Percentiles rank a stretch among this genome's conserved stretches.
Evolutionary conservation across 257 asterid species (phyloP).

Genomic region (Fraxinus anomala): DNA sequence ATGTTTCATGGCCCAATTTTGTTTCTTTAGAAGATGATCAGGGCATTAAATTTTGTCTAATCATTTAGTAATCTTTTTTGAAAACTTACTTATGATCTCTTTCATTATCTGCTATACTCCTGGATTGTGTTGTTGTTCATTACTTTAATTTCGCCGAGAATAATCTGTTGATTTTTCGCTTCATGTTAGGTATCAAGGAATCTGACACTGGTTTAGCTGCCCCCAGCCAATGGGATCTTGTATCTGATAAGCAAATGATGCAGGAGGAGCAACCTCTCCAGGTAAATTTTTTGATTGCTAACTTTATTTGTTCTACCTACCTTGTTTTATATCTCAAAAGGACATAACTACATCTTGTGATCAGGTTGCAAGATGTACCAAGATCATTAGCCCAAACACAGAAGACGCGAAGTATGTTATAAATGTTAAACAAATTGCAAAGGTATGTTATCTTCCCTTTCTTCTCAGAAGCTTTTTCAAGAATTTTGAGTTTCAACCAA

Average conservation of each 20-base stretch:
- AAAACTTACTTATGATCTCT: background rate
- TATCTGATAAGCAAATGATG: conserved; percentile 99
- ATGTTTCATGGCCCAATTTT: conserved; percentile 24
- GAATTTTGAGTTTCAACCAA: conserved; percentile 5
- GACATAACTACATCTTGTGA: conserved; percentile 15
- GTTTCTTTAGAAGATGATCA: background rate
- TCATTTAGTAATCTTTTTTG: background rate
- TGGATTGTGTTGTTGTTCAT: background rate
- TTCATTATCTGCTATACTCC: background rate
- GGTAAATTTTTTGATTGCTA: conserved; percentile 36
- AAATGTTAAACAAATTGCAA: conserved; percentile 83
- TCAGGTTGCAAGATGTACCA: conserved; percentile 93
- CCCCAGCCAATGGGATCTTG: conserved; percentile 99
- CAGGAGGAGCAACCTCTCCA: conserved; percentile 98
- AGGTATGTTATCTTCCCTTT: conserved; percentile 36
- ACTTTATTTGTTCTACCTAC: background rate
- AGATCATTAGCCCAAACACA: conserved; percentile 84
- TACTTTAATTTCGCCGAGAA: background rate
- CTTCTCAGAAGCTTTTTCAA: conserved; percentile 6
- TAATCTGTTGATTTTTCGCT: conserved; percentile 15
- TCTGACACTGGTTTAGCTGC: conserved; percentile 99
- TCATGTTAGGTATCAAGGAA: conserved; percentile 74
- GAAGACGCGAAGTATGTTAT: conserved; percentile 84
- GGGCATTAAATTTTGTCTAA: background rate
- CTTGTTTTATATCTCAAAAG: background rate